Percentiles rank a stretch among this genome's conserved stretches.
phyloP scores from a whole-genome alignment of 2,329 filamentous ascomycete genomes.

The Pyricularia grisea region DNA sequence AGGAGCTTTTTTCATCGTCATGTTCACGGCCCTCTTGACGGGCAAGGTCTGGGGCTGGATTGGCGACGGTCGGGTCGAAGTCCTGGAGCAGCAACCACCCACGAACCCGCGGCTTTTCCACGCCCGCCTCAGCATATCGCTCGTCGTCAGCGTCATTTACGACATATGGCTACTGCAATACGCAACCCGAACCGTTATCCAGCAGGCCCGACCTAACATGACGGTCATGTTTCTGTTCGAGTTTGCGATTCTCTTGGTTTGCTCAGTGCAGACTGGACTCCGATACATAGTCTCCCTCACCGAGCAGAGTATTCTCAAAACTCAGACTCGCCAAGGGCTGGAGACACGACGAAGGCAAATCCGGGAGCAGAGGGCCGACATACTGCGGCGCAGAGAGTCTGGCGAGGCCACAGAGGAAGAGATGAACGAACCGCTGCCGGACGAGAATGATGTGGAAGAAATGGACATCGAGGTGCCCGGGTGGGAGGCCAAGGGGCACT shows the following conservation, averaged over 20 bases:
- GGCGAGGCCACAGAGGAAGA: slow-evolving; percentile 36
- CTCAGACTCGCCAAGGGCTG: slow-evolving; percentile 63
- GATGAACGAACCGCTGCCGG: slow-evolving; percentile 38
- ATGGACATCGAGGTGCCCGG: slow-evolving; percentile 92
- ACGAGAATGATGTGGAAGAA: slow-evolving; percentile 69
- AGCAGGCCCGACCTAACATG: slow-evolving; percentile 88
- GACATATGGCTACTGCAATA: slow-evolving; percentile 74
- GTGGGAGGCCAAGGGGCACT: slow-evolving; percentile 94
- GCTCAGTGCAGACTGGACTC: slow-evolving; percentile 67
- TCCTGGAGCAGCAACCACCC: slow-evolving; percentile 90
- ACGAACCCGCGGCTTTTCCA: slow-evolving; percentile 85
- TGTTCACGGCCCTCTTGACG: slow-evolving; percentile 88
- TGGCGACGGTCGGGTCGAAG: slow-evolving; percentile 85
- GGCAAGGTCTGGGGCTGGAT: slow-evolving; percentile 99
- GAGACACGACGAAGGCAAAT: slow-evolving; percentile 61
- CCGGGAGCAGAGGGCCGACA: slow-evolving; percentile 44
- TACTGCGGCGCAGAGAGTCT: slow-evolving; percentile 36
- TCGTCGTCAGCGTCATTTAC: slow-evolving; percentile 71
- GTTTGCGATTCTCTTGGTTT: slow-evolving; percentile 78
- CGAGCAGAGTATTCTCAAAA: slow-evolving; percentile 65
- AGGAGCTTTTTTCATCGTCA: slow-evolving; percentile 87
- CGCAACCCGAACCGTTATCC: slow-evolving; percentile 71
- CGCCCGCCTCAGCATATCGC: slow-evolving; percentile 65
- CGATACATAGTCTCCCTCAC: slow-evolving; percentile 72
- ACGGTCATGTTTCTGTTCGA: slow-evolving; percentile 99